Base-by-base conservation (phyloP, 2,329 filamentous ascomycete species). In the Knufia petricola region DNA sequence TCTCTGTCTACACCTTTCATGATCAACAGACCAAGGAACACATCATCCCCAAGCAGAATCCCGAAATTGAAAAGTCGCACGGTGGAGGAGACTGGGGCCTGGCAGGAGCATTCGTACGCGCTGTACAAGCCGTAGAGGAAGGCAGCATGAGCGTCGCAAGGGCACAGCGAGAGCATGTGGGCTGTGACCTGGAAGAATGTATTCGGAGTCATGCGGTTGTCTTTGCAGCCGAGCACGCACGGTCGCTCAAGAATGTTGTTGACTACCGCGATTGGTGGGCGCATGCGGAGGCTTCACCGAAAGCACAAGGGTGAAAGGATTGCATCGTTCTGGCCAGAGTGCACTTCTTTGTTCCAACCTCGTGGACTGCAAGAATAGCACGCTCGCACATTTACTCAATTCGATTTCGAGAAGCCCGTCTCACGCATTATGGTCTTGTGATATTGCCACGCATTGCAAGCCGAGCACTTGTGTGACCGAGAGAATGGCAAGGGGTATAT, bases 121-220 rank as follows among this genome's bases (percentile, higher is more conserved):
- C 92, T 1, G 83, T 94, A 7, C 78, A 87, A 59, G 79, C 78
- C 3, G 87, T 94, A 38, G 85, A 88, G 64, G 83, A 81, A 53
- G 73, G 79, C 51, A 77, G 74, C 0, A 79, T 82, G 78, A 66
- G 70, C 23, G 82, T 85, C 1, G 69, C 75, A 34, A 75, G 76
- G 52, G 89, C 89, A 1, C 90, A 96, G 72, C 72, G 73, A 50
- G 72, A 81, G 60, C 79, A 82, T 61, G 72, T 96, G 21, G 88
- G 87, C 0, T 94, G 87, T 66, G 85, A 83, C 10, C 68, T 95
- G 6, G 87, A 95, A 49, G 92, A 96, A 61, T 79, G 84, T 1
- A 75, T 96, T n/a, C 75, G 84, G 42, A 94, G 87, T 60, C 92
- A 96, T 68, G 89, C 85, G 1, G 78, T 92, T 67, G 90, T 95